Evolutionary conservation across 1,139 yeast genomes (phyloP).

Genomic region (Debaryomyces coudertii): DNA sequence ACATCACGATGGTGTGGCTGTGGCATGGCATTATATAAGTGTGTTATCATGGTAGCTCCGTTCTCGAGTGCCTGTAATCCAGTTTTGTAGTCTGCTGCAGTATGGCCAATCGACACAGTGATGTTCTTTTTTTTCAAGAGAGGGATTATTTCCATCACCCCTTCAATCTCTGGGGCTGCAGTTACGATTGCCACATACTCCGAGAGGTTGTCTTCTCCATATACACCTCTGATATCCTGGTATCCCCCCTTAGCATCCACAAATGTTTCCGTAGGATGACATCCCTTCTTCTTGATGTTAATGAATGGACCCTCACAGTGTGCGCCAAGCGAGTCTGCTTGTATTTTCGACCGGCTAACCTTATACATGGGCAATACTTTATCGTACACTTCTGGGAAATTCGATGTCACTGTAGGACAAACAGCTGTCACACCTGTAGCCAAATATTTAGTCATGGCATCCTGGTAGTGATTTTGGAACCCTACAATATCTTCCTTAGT

Average conservation of each 20-base stretch:
- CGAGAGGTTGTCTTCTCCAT: constrained; percentile 46
- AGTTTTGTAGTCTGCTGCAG: constrained; percentile 52
- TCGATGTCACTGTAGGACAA: constrained; percentile 66
- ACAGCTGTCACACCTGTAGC: constrained; percentile 60
- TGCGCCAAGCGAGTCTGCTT: constrained; percentile 62
- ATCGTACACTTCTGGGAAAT: constrained; percentile 54
- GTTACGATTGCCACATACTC: constrained; percentile 56
- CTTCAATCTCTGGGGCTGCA: constrained; percentile 65
- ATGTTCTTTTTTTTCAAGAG: constrained; percentile 37
- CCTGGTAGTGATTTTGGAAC: constrained; percentile 39
- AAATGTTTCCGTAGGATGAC: constrained; percentile 63
- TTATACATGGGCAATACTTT: constrained; percentile 53
- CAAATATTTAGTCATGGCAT: constrained; percentile 53
- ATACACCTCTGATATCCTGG: constrained; percentile 42
- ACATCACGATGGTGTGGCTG: constrained; percentile 67
- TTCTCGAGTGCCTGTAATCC: constrained; percentile 52
- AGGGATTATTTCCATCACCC: constrained; percentile 54
- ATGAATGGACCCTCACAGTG: constrained; percentile 69
- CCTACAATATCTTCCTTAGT: constrained; percentile 36
- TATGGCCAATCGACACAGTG: constrained; percentile 61
- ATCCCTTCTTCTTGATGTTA: constrained; percentile 58
- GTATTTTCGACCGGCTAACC: constrained; percentile 35
- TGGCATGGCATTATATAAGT: constrained; percentile 69
- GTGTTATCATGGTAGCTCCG: constrained; percentile 66
- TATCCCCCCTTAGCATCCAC: constrained; percentile 48